Conservation (phyloP, 2,329 filamentous ascomycete species). For the Ophiosphaerella narmari region DNA sequence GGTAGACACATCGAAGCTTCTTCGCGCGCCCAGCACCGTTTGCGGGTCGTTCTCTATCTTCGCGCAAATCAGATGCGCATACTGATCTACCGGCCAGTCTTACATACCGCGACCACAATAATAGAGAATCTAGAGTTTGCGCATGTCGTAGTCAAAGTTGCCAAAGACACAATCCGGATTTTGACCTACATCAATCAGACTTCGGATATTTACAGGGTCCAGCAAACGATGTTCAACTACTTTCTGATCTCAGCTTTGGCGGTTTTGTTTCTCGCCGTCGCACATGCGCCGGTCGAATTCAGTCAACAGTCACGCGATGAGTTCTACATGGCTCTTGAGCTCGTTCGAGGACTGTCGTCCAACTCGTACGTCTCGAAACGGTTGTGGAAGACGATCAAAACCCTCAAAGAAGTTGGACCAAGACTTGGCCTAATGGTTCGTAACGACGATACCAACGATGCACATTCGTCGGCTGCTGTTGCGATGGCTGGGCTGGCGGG, state of each 20-base stretch:
- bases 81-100: slow-evolving; percentile 82
- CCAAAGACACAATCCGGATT: slow-evolving; percentile 76
- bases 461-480: slow-evolving; percentile 65
- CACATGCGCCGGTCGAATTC: slow-evolving; percentile 74
- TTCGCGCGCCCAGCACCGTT: slow-evolving; percentile 70
- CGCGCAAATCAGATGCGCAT: slow-evolving; percentile 90
- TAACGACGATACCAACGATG: slow-evolving; percentile 55
- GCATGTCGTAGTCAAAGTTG: slow-evolving; percentile 73
- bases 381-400: slow-evolving; percentile 73
- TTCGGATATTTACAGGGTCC: slow-evolving; percentile 70
- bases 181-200: slow-evolving; percentile 73
- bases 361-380: slow-evolving; percentile 74
- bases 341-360: slow-evolving; percentile 73
- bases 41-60: slow-evolving; percentile 83
- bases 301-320: slow-evolving; percentile 71
- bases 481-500: slow-evolving; percentile 69
- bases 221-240: slow-evolving; percentile 80
- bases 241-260: slow-evolving; percentile 77
- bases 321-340: slow-evolving; percentile 77
- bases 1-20: slow-evolving; percentile 49
- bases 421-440: slow-evolving; percentile 64
- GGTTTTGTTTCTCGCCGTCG: slow-evolving; percentile 75
- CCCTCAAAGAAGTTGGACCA: slow-evolving; percentile 73
- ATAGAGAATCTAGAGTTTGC: slow-evolving; percentile 75
- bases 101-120: slow-evolving; percentile 85